These are phyloP conservation scores for Fraxinus excelsior DNA, from an alignment of 257 asterid species.

Conservation along the genomic window DNA sequence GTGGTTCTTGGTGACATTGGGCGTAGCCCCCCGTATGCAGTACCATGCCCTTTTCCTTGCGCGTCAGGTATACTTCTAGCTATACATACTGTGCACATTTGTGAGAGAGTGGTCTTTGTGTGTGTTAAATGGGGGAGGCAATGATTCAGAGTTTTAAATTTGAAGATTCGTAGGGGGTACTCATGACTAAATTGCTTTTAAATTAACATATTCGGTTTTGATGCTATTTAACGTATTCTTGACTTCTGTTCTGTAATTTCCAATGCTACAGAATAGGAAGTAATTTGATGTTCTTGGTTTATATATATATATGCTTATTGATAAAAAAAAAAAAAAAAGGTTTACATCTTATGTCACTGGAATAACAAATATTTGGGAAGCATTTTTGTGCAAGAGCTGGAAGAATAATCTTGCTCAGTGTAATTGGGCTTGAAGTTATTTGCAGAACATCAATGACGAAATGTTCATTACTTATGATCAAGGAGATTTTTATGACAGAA, in stretches of 20 bases:
- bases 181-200: not conserved
- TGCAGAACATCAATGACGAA: not conserved
- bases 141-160: not conserved
- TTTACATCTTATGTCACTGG: not conserved
- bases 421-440: not conserved
- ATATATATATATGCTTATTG: not conserved
- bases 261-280: not conserved
- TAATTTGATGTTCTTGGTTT: not conserved
- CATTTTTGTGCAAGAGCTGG: not conserved
- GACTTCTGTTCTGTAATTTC: not conserved
- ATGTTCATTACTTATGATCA: not conserved
- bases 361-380: not conserved
- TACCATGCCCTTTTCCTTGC: slow-evolving; percentile 95
- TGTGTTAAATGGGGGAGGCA: not conserved
- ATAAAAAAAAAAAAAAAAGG: not conserved
- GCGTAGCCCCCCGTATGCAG: slow-evolving; percentile 97
- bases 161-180: not conserved
- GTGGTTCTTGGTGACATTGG: slow-evolving; percentile 98
- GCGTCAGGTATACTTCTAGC: slow-evolving; percentile 56
- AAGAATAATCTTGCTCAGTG: not conserved
- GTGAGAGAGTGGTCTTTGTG: not conserved
- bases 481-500: not conserved
- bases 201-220: no score
- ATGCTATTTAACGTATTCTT: not conserved
- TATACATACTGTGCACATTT: not conserved